Evolutionary conservation across 768 basidiomycete genomes (phyloP).

Genomic region (Gloeostereum incarnatum): DNA sequence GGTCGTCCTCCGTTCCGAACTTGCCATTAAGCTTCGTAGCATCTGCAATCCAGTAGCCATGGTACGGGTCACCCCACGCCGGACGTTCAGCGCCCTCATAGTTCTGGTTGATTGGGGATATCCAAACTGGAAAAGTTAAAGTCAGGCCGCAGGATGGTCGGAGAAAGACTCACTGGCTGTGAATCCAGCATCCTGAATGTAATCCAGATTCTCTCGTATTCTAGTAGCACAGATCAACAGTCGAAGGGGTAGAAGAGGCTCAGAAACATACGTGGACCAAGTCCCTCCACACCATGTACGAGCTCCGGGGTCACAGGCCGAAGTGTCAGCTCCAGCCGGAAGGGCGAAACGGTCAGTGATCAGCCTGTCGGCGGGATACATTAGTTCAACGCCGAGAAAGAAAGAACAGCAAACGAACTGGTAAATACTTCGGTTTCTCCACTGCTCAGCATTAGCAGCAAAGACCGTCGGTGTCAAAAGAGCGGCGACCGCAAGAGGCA

Average conservation of each 20-base stretch:
- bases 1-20: slow-evolving; percentile 59
- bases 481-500: too few relatives aligned
- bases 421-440: slow-evolving; percentile 74
- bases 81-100: slow-evolving; percentile 63
- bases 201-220: slow-evolving; percentile 71
- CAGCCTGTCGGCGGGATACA: slow-evolving; percentile 31
- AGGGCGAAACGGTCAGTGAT: slow-evolving; percentile 75
- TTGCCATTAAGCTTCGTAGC: slow-evolving; percentile 47
- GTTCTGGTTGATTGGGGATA: slow-evolving; percentile 68
- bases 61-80: slow-evolving; percentile 75
- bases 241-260: neutral
- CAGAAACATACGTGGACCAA: slow-evolving; percentile 48
- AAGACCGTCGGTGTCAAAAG: slow-evolving; percentile 17
- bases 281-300: slow-evolving; percentile 83
- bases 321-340: slow-evolving; percentile 37
- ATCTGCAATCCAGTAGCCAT: slow-evolving; percentile 82
- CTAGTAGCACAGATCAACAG: slow-evolving; percentile 15
- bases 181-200: slow-evolving; percentile 77
- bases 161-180: too few relatives aligned
- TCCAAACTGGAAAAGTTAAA: too few relatives aligned
- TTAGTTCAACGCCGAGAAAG: too few relatives aligned
- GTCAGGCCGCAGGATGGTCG: slow-evolving; percentile 50
- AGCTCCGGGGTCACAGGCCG: slow-evolving; percentile 43
- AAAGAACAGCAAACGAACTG: slow-evolving; percentile 37
- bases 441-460: slow-evolving; percentile 63